Evolutionary conservation across 768 basidiomycete species (phyloP).

Genomic region (Wakefieldia striispora): DNA sequence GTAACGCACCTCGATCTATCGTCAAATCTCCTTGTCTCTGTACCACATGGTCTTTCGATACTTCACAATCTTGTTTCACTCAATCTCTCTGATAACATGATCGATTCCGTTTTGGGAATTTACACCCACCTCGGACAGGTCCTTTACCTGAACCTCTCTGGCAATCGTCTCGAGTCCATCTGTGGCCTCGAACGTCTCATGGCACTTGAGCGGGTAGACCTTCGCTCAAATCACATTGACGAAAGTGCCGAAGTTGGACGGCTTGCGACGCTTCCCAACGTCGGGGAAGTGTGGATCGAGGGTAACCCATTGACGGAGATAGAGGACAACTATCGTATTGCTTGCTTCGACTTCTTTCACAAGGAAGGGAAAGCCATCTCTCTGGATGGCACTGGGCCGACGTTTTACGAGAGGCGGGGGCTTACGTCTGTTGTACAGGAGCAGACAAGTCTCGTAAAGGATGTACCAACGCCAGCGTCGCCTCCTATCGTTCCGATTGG

Average conservation of each 20-base stretch:
- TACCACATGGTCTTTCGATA: constrained; percentile 72
- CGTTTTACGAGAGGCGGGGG: constrained; percentile 67
- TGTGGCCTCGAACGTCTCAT: constrained; percentile 90
- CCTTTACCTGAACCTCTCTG: constrained; percentile 72
- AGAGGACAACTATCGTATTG: constrained; percentile 68
- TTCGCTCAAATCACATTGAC: constrained; percentile 74
- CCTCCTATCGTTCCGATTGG: constrained; percentile 64
- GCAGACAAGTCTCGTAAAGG: constrained; percentile 51
- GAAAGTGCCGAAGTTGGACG: constrained; percentile 86
- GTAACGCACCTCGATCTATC: constrained; percentile 86
- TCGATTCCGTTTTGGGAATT: constrained; percentile 90
- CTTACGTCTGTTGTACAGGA: constrained; percentile 48
- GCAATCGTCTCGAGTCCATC: constrained; percentile 91
- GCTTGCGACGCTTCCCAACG: constrained; percentile 73
- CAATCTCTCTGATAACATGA: constrained; percentile 96
- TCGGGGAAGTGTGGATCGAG: constrained; percentile 78
- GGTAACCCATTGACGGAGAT: constrained; percentile 79
- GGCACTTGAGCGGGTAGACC: constrained; percentile 81
- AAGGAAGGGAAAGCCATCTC: constrained; percentile 76
- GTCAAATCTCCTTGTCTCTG: constrained; percentile 84
- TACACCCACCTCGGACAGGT: constrained; percentile 79
- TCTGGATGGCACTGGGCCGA: constrained; percentile 73
- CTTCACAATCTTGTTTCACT: constrained; percentile 85
- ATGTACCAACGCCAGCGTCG: constrained; percentile 49
- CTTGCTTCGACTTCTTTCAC: constrained; percentile 82